These are phyloP conservation scores for Ceratocystiopsis brevicomis DNA, from an alignment of 2,329 filamentous ascomycete genomes.

Conservation along the genomic window DNA sequence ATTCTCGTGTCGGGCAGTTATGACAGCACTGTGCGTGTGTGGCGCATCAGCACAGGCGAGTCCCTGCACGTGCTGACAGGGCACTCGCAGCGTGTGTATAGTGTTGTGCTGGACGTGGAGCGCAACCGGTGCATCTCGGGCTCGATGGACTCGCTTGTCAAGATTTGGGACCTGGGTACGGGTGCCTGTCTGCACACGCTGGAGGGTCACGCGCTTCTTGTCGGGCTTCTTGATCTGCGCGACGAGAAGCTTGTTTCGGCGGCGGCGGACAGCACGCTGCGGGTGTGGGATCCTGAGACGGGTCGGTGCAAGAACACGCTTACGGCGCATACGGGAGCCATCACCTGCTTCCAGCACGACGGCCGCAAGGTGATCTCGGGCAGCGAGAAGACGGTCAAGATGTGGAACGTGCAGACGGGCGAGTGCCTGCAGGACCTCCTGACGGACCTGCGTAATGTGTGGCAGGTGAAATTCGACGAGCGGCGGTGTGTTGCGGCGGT, in stretches of 20 bases:
- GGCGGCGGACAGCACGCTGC: slow-evolving; percentile 81
- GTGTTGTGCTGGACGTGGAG: slow-evolving; percentile 79
- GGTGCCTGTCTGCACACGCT: slow-evolving; percentile 73
- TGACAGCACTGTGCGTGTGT: slow-evolving; percentile 85
- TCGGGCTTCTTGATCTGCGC: slow-evolving; percentile 76
- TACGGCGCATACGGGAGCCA: slow-evolving; percentile 86
- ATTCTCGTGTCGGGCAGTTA: slow-evolving; percentile 96
- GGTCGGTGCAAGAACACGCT: slow-evolving; percentile 80
- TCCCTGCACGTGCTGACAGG: slow-evolving; percentile 67
- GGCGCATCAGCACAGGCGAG: slow-evolving; percentile 93
- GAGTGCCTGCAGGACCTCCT: slow-evolving; percentile 85
- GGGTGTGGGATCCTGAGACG: slow-evolving; percentile 91
- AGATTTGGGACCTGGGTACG: slow-evolving; percentile 87
- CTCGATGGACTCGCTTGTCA: slow-evolving; percentile 95
- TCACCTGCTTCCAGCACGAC: slow-evolving; percentile 97
- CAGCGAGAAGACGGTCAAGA: slow-evolving; percentile 87
- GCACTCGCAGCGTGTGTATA: slow-evolving; percentile 88
- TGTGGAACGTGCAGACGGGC: slow-evolving; percentile 91
- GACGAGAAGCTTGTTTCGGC: slow-evolving; percentile 85
- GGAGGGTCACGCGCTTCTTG: slow-evolving; percentile 80
- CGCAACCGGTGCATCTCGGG: slow-evolving; percentile 93
- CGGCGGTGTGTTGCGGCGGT: slow-evolving; percentile 90
- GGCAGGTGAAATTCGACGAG: slow-evolving; percentile 97
- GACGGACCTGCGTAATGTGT: slow-evolving; percentile 87
- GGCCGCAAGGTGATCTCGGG: slow-evolving; percentile 92